Percentiles rank a stretch among this genome's conserved stretches.
Evolutionary conservation across 768 basidiomycete genomes (phyloP).

Genomic region (Leccinum disarticulatum): DNA sequence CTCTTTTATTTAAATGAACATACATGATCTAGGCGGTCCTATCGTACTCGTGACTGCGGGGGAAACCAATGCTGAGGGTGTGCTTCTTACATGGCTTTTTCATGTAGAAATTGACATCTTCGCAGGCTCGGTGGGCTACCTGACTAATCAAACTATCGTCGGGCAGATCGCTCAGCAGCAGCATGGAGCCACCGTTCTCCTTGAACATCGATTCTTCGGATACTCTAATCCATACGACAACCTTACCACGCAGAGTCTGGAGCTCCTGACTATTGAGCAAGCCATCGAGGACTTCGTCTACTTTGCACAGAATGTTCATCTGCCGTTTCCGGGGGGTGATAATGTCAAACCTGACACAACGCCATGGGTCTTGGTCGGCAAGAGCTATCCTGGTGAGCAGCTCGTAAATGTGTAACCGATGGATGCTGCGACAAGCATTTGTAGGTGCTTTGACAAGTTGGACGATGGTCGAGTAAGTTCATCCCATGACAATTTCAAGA

Average conservation of each 20-base stretch:
- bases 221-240: slow-evolving; percentile 69
- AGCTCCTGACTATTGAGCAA: slow-evolving; percentile 67
- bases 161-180: slow-evolving; percentile 67
- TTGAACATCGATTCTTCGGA: slow-evolving; percentile 78
- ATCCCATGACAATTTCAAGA: background rate
- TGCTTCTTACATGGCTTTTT: background rate
- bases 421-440: background rate
- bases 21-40: slow-evolving; percentile 22
- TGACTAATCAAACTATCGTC: slow-evolving; percentile 63
- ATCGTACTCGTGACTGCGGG: slow-evolving; percentile 54
- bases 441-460: slow-evolving; percentile 51
- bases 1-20: background rate
- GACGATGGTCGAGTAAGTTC: slow-evolving; percentile 65
- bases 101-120: background rate
- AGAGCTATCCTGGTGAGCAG: slow-evolving; percentile 39
- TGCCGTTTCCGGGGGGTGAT: slow-evolving; percentile 68
- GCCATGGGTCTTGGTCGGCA: slow-evolving; percentile 44
- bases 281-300: slow-evolving; percentile 72
- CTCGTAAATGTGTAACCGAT: background rate
- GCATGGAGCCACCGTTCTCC: slow-evolving; percentile 57
- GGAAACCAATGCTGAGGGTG: slow-evolving; percentile 55
- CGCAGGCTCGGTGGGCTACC: slow-evolving; percentile 43
- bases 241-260: slow-evolving; percentile 56
- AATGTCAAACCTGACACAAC: slow-evolving; percentile 53
- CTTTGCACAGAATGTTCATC: slow-evolving; percentile 62